A percentile compares a stretch with the other conserved stretches of the same genome.
phyloP scores from a whole-genome alignment of 768 basidiomycete genomes.

The Piloderma croceum region DNA sequence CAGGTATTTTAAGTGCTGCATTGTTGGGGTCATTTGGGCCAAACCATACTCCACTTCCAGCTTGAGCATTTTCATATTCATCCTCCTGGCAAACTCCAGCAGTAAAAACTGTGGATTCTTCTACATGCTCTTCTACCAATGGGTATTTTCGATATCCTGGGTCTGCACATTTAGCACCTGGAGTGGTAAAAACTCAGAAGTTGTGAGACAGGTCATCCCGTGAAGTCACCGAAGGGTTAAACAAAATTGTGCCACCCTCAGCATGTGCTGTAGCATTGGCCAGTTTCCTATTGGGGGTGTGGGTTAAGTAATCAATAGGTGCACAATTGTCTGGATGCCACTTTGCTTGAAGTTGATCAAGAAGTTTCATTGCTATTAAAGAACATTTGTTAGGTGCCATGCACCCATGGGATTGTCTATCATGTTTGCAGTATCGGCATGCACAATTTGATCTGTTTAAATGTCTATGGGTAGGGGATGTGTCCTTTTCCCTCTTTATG shows the following conservation, averaged over 20 bases:
- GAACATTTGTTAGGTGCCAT: neutral
- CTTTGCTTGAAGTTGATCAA: neutral
- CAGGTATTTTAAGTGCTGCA: constrained; percentile 7
- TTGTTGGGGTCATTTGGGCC: constrained; percentile 7
- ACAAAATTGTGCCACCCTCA: neutral
- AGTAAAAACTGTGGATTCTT: constrained; percentile 5
- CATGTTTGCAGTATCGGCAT: neutral
- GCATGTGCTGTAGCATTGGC: neutral
- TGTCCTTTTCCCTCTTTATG: neutral
- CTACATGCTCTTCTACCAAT: neutral
- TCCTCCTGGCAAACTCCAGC: constrained; percentile 14
- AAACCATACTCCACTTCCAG: constrained; percentile 18
- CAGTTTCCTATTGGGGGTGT: neutral
- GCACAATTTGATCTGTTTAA: neutral
- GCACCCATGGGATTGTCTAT: neutral
- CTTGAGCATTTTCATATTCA: constrained; percentile 9
- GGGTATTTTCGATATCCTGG: neutral
- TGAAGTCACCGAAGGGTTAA: neutral
- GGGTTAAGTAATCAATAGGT: neutral
- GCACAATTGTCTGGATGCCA: neutral
- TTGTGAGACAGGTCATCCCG: neutral
- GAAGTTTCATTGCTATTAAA: neutral
- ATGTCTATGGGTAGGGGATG: neutral
- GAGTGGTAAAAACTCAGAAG: neutral
- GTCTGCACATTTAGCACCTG: neutral